Evolutionary conservation across 2,329 filamentous ascomycete genomes (phyloP).

Genomic region (Thelonectria blattea): DNA sequence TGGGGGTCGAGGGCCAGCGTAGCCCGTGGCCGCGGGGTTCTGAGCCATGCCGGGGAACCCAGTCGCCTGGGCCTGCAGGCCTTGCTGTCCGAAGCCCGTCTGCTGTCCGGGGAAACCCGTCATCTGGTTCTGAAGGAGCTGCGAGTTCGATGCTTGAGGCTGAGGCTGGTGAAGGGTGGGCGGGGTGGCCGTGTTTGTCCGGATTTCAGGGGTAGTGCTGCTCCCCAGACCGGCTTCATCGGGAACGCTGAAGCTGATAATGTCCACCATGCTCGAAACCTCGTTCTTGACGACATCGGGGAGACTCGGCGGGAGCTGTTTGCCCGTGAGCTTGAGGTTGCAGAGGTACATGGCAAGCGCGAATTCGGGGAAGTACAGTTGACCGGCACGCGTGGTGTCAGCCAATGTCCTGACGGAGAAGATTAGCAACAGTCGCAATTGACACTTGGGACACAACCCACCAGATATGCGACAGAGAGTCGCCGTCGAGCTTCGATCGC

Average conservation of each 20-base stretch:
- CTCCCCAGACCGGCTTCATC: conserved; percentile 67
- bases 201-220: conserved; percentile 72
- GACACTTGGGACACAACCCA: conserved; percentile 47
- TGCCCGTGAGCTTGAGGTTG: conserved; percentile 89
- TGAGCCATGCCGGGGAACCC: conserved; percentile 67
- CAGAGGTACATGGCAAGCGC: conserved; percentile 98
- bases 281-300: conserved; percentile 93
- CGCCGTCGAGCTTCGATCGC: conserved; percentile 85
- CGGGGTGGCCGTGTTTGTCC: conserved; percentile 55
- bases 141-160: conserved; percentile 75
- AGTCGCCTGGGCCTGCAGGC: conserved; percentile 71
- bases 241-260: conserved; percentile 91
- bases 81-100: conserved; percentile 64
- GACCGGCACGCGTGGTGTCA: conserved; percentile 94
- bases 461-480: conserved; percentile 93
- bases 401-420: conserved; percentile 73
- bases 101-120: conserved; percentile 69
- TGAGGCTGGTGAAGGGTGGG: conserved; percentile 71
- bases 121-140: conserved; percentile 69
- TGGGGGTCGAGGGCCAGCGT: conserved; percentile 83
- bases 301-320: conserved; percentile 73
- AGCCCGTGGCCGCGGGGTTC: conserved; percentile 77
- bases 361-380: conserved; percentile 96
- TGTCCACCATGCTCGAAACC: conserved; percentile 99
- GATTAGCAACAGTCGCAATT: conserved; percentile 19